A percentile compares a stretch with the other conserved stretches of the same genome.
These are phyloP conservation scores for Tetrapyrgos nigripes DNA, from an alignment of 1,284 basidiomycete genomes.

Conservation along the genomic window DNA sequence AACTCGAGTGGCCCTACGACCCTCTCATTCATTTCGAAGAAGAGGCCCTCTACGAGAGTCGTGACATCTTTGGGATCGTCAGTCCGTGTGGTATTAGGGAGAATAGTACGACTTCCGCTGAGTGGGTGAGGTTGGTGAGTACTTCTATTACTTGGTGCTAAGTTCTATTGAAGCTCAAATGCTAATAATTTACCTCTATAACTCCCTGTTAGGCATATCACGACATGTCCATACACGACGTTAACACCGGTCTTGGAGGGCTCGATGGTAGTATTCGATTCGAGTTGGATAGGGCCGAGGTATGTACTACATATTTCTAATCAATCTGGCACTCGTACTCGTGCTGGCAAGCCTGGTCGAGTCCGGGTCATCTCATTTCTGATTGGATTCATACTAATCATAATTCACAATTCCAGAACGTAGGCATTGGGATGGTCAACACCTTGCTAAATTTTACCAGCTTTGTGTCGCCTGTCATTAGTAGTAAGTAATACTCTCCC, in stretches of 20 bases:
- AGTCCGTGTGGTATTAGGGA: too few relatives aligned
- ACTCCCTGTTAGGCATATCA: constrained; percentile 37
- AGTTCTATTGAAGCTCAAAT: too few relatives aligned
- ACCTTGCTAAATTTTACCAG: constrained; percentile 27
- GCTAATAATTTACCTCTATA: too few relatives aligned
- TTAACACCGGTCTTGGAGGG: constrained; percentile 31
- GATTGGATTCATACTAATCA: neutral
- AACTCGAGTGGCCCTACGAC: too few relatives aligned
- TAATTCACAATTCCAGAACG: constrained; percentile 26
- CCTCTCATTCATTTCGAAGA: too few relatives aligned
- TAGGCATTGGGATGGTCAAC: constrained; percentile 29
- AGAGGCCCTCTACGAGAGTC: too few relatives aligned
- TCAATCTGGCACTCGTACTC: too few relatives aligned
- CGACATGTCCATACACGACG: constrained; percentile 33
- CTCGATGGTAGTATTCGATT: constrained; percentile 34
- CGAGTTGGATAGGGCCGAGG: constrained; percentile 33
- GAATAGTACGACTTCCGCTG: constrained; percentile 5
- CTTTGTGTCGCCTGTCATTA: constrained; percentile 12
- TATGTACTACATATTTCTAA: too few relatives aligned
- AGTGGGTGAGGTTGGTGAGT: constrained; percentile 13
- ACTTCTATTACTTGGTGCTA: too few relatives aligned
- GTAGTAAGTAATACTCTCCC: constrained; percentile 10
- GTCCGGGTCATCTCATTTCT: neutral
- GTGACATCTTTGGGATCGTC: too few relatives aligned
- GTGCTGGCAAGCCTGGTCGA: too few relatives aligned